Percentiles rank a stretch among this genome's conserved stretches.
Conservation (phyloP, 2,329 filamentous ascomycete species). For the Raffaelea arxii region DNA sequence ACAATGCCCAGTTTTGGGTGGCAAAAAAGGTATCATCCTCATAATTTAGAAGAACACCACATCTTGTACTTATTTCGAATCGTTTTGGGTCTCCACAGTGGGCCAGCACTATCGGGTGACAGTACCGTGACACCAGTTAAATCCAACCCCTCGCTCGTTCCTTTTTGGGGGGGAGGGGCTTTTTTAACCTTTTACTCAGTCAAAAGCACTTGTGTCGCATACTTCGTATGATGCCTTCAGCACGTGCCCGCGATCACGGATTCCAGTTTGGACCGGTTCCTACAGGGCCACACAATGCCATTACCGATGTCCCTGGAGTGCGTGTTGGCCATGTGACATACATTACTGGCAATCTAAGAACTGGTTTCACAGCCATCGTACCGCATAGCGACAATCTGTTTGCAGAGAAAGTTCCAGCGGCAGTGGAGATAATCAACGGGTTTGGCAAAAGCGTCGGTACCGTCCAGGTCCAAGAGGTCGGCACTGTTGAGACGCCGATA, state of each 20-base stretch:
- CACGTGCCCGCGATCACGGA: background rate
- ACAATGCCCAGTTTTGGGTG: background rate
- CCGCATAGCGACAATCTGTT: constrained; percentile 36
- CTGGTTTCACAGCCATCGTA: constrained; percentile 39
- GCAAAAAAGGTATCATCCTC: too few relatives aligned
- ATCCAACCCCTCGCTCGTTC: too few relatives aligned
- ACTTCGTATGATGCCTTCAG: too few relatives aligned
- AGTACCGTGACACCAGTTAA: too few relatives aligned
- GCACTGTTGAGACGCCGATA: constrained; percentile 48
- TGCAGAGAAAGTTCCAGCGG: constrained; percentile 41
- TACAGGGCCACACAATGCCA: constrained; percentile 34
- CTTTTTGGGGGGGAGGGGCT: too few relatives aligned
- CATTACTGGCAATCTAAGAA: constrained; percentile 25
- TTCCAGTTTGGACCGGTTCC: background rate
- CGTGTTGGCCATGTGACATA: constrained; percentile 28
- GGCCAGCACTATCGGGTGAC: too few relatives aligned
- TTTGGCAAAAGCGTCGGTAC: constrained; percentile 52
- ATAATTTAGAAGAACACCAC: too few relatives aligned
- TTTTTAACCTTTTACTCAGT: too few relatives aligned
- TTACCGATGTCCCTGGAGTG: constrained; percentile 41
- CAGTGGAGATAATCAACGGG: constrained; percentile 37
- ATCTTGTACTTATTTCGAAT: too few relatives aligned
- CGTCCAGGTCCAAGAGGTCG: constrained; percentile 54
- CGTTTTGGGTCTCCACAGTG: too few relatives aligned
- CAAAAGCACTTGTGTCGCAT: too few relatives aligned